Conservation (phyloP, 2,329 filamentous ascomycete species). For the Sphaerulina musiva region DNA sequence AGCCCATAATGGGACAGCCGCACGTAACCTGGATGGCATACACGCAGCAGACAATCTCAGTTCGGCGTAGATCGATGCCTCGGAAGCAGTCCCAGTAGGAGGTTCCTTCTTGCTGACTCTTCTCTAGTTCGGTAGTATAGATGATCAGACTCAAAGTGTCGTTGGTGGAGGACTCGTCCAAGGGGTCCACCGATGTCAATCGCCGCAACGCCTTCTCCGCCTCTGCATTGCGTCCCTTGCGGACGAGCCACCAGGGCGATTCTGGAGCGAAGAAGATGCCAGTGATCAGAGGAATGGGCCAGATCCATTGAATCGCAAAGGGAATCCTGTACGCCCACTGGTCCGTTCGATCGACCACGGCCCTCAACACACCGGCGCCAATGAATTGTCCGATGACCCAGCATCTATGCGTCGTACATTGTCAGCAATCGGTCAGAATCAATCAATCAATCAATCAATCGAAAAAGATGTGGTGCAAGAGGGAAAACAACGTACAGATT, state of each 20-base stretch:
- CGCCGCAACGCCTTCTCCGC: slow-evolving; percentile 20
- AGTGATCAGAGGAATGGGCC: slow-evolving; percentile 30
- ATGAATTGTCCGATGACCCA: slow-evolving; percentile 57
- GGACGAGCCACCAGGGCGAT: slow-evolving; percentile 31
- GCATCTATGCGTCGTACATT: slow-evolving; percentile 53
- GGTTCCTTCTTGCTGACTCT: slow-evolving; percentile 23
- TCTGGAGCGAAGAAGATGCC: slow-evolving; percentile 25
- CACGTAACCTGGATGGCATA: slow-evolving; percentile 12
- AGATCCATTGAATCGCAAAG: slow-evolving; percentile 43
- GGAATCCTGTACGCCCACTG: slow-evolving; percentile 38
- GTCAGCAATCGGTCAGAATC: slow-evolving; percentile 58
- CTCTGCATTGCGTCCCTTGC: slow-evolving; percentile 28
- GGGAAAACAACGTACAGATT: slow-evolving; percentile 38
- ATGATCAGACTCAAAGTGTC: slow-evolving; percentile 24
- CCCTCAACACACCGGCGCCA: slow-evolving; percentile 35
- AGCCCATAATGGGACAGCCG: slow-evolving; percentile 14
- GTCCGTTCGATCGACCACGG: slow-evolving; percentile 18
- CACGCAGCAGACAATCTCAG: slow-evolving; percentile 29
- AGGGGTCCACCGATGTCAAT: slow-evolving; percentile 14
- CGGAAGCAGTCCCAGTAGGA: slow-evolving; percentile 35
- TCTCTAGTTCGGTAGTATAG: slow-evolving; percentile 28
- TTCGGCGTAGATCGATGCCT: slow-evolving; percentile 32
- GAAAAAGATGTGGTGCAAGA: no score
- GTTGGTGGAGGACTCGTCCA: slow-evolving; percentile 15
- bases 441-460: slow-evolving; percentile 37